Conservation (phyloP, 169 alveolate species). For the Cryptosporidium sp. region DNA sequence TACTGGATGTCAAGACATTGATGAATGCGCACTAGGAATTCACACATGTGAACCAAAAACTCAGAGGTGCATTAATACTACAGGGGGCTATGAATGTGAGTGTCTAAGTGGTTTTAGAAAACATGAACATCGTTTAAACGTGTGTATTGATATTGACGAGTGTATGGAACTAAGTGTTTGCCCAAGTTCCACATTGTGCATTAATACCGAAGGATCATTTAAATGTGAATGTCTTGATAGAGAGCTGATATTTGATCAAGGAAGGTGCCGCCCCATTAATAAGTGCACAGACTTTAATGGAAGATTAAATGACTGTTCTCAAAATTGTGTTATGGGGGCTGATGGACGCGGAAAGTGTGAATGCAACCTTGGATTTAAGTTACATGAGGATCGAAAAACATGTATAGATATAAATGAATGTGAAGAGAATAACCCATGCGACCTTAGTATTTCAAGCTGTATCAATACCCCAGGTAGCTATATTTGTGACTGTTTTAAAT, state of each 20-base stretch:
- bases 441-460: conserved; percentile 77
- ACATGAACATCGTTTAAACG: conserved; percentile 74
- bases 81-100: conserved; percentile 77
- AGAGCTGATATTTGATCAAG: conserved; percentile 72
- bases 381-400: conserved; percentile 76
- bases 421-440: conserved; percentile 77
- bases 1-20: conserved; percentile 77
- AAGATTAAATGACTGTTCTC: conserved; percentile 78
- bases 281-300: conserved; percentile 79
- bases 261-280: conserved; percentile 78
- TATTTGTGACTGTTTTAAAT: conserved; percentile 77
- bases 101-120: conserved; percentile 74
- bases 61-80: conserved; percentile 75
- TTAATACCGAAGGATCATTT: conserved; percentile 78
- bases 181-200: conserved; percentile 75
- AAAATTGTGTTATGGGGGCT: conserved; percentile 68
- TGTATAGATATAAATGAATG: conserved; percentile 79
- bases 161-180: conserved; percentile 78
- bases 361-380: conserved; percentile 75
- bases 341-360: conserved; percentile 78
- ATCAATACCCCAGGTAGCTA: conserved; percentile 78
- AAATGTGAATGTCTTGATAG: conserved; percentile 78
- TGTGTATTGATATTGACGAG: conserved; percentile 79
- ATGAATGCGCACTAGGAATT: conserved; percentile 77
- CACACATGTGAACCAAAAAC: conserved; percentile 76